Base-by-base conservation (phyloP, 1,139 yeast species). In the Blastobotrys illinoisensis region DNA sequence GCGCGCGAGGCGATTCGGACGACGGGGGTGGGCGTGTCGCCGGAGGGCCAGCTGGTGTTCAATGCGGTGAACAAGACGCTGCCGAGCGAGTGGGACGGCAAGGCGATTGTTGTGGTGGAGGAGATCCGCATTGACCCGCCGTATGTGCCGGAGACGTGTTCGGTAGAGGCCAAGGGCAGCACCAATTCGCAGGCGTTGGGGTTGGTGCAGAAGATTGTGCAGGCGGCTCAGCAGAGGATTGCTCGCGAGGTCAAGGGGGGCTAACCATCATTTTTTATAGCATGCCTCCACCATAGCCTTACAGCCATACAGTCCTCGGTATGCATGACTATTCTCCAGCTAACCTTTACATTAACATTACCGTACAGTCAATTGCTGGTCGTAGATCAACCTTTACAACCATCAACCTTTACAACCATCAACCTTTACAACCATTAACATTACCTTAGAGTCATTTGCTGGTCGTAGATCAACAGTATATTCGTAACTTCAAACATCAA, bases 201-300 rank as follows among this genome's bases (percentile, higher is more conserved):
- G 18, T 71, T 80, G 56, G 79, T 85, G 21, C 78, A 76, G 63
- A 75, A 77, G 60, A 77, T 81, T 52, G 79, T 85, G 23, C 78
- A 77, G 57, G 83, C 80, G 56, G 79, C 80, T 36, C 81, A 86
- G 83, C 71, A 75, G 49, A 78, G 76, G 57, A 68, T 80, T 57
- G 82, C 78, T 56, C 68, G 76, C 55, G 70, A 76, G 56, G 76
- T 74, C 60, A 81, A 82, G 64, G 89, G 89, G n/a, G 89, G 89
- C 49, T 84, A 64, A 44, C n/a, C 7, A 3, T 3, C 13, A n/a
- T 32, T 7, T 32, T 32, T 32, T 6, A 3, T 26, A 26, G 9
- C 32, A 26, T 26, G 13, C 13, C 5, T 26, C 13, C 32, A 23
- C 7, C 24, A 23, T n/a, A n/a, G n/a, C n/a, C n/a, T n/a, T n/a